Evolutionary conservation across 108 stramenopile species (phyloP).

Genomic region (Pseudonitzschia pungens): DNA sequence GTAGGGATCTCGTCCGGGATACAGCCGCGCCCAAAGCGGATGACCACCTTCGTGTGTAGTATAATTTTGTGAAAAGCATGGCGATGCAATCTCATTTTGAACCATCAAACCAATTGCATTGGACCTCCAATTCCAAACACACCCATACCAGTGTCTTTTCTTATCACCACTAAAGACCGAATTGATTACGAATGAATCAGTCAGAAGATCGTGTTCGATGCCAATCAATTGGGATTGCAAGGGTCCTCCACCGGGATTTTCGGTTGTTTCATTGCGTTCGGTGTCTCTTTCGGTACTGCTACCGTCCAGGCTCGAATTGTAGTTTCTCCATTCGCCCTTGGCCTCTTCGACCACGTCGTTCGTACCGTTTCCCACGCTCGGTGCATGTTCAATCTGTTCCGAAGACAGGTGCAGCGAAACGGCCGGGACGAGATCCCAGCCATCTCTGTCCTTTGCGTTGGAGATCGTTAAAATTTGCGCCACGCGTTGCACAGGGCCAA

Average conservation of each 20-base stretch:
- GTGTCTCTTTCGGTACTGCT: no score
- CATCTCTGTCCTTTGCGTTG: background rate
- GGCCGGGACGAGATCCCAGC: conserved; percentile 10
- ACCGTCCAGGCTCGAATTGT: no score
- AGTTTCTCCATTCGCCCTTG: no score
- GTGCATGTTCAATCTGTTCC: conserved; percentile 31
- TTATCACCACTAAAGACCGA: conserved; percentile 10
- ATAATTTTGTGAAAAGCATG: no score
- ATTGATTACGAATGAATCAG: conserved; percentile 36
- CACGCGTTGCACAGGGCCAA: background rate
- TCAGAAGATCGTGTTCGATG: conserved; percentile 24
- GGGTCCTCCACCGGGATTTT: no score
- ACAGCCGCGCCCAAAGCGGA: conserved; percentile 25
- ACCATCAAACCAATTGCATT: conserved; percentile 31
- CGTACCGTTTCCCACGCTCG: background rate
- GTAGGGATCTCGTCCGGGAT: conserved; percentile 20
- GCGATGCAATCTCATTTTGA: conserved; percentile 7
- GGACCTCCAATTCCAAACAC: conserved; percentile 38
- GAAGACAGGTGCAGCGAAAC: conserved; percentile 14
- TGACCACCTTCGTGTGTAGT: background rate
- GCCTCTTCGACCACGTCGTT: no score
- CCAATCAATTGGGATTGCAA: background rate
- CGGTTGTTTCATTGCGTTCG: no score
- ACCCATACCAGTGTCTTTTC: conserved; percentile 22
- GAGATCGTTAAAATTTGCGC: conserved; percentile 23